Percentiles rank a stretch among this genome's conserved stretches.
phyloP scores from a whole-genome alignment of 108 stramenopile genomes.

The Parietichytrium sp. region DNA sequence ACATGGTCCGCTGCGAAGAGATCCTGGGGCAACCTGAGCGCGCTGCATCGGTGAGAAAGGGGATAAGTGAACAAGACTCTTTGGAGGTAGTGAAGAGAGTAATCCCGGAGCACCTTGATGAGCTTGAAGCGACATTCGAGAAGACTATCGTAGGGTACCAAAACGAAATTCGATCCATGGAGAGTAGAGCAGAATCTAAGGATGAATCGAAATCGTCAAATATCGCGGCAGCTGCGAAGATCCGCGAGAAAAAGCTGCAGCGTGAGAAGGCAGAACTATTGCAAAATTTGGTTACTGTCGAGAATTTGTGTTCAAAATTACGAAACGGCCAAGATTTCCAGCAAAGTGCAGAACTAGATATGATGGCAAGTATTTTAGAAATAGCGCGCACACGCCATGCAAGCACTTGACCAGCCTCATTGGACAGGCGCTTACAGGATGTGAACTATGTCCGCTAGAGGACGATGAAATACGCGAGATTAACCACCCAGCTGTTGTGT shows the following conservation, averaged over 20 bases:
- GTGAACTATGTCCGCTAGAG: no score
- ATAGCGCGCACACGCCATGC: no score
- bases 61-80: not conserved
- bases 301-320: not conserved
- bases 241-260: not conserved
- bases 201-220: not conserved
- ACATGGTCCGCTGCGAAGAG: not conserved
- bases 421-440: no score
- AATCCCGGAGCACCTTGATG: not conserved
- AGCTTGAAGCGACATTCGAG: not conserved
- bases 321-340: not conserved
- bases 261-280: not conserved
- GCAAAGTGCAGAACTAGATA: not conserved
- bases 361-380: not conserved
- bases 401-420: no score
- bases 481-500: no score
- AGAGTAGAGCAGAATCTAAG: not conserved
- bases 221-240: not conserved
- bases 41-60: not conserved
- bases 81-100: not conserved
- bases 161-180: no score
- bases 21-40: not conserved
- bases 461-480: no score
- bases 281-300: constrained; percentile 1
- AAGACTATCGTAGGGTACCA: no score